These are phyloP conservation scores for Aeschynomene evenia DNA, from an alignment of 306 rosid genomes.

Conservation along the genomic window DNA sequence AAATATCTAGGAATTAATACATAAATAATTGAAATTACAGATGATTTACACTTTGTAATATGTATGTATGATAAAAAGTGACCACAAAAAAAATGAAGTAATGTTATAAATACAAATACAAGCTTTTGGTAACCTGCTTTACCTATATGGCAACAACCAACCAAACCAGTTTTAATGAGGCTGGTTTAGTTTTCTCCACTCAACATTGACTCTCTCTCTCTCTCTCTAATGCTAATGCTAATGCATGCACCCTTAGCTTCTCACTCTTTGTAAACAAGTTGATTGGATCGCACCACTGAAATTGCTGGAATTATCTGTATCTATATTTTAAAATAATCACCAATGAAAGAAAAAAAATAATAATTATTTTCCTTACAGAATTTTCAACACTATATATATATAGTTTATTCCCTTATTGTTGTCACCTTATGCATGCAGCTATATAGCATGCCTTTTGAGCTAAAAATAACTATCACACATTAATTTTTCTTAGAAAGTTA, in stretches of 20 bases:
- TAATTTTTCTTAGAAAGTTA: not conserved
- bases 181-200: slow-evolving; percentile 5
- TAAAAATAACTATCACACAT: not conserved
- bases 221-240: no score
- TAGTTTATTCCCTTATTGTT: not conserved
- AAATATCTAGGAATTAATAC: no score
- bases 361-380: not conserved
- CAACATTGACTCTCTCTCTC: slow-evolving; percentile 21
- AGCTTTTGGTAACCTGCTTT: slow-evolving; percentile 7
- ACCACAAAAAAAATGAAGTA: no score
- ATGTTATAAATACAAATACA: not conserved
- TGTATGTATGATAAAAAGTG: no score
- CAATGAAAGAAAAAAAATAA: not conserved
- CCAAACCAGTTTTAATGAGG: not conserved
- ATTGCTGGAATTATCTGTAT: slow-evolving; percentile 24
- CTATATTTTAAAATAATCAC: slow-evolving; percentile 7
- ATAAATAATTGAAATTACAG: no score
- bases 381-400: not conserved
- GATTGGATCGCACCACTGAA: slow-evolving; percentile 2
- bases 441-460: not conserved
- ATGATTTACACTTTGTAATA: no score
- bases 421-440: slow-evolving; percentile 19
- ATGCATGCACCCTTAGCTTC: no score
- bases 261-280: not conserved
- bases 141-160: slow-evolving; percentile 13